Evolutionary conservation across 2,329 filamentous ascomycete species (phyloP).

Genomic region (Trichoderma atroviride): DNA sequence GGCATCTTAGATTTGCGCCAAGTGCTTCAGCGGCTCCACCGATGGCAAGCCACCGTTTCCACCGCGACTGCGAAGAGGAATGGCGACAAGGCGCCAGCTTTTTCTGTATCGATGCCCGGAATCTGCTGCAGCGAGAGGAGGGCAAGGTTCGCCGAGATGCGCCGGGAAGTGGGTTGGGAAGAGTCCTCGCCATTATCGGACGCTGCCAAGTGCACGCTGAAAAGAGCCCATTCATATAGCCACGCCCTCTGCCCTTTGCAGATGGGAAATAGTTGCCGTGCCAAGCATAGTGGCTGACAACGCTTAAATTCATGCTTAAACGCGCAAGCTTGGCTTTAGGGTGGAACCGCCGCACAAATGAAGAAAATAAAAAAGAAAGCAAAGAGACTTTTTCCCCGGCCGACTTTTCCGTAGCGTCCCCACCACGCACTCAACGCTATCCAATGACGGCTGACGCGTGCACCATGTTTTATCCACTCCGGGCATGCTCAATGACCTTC

Average conservation of each 20-base stretch:
- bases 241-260: constrained; percentile 4
- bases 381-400: constrained; percentile 19
- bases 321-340: constrained; percentile 33
- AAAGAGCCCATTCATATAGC: neutral
- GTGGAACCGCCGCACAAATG: constrained; percentile 20
- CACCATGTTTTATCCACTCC: neutral
- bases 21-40: constrained; percentile 19
- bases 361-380: neutral
- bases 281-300: constrained; percentile 51
- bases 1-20: constrained; percentile 27
- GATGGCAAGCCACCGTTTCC: constrained; percentile 22
- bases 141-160: neutral
- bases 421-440: neutral
- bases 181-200: neutral
- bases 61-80: constrained; percentile 5
- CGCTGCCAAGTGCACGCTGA: neutral
- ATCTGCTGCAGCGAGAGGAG: neutral
- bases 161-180: neutral
- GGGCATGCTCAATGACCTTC: neutral
- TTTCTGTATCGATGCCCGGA: neutral
- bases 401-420: constrained; percentile 25
- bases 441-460: neutral
- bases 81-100: neutral
- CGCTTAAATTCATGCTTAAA: constrained; percentile 57
- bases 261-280: constrained; percentile 34